phyloP scores from a whole-genome alignment of 495 filamentous ascomycete genomes.

The Rhypophila decipiens region DNA sequence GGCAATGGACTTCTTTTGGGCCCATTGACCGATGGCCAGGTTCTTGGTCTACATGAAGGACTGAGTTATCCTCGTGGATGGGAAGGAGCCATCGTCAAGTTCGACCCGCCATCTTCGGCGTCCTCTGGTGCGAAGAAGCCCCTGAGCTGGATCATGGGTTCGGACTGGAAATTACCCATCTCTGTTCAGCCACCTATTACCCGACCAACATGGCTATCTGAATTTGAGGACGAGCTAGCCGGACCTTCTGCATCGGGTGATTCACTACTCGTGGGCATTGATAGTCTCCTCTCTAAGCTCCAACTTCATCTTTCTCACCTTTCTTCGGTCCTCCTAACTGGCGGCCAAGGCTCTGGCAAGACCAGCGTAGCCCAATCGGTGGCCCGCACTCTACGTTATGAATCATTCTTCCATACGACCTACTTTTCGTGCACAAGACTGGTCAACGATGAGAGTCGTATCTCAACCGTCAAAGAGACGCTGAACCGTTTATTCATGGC shows the following conservation, averaged over 20 bases:
- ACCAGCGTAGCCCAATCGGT: constrained; percentile 59
- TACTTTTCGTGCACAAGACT: constrained; percentile 80
- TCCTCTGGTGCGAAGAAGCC: constrained; percentile 42
- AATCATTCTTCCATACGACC: constrained; percentile 65
- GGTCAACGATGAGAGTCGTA: constrained; percentile 78
- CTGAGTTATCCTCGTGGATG: constrained; percentile 41
- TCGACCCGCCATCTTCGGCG: constrained; percentile 51
- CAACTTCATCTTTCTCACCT: constrained; percentile 67
- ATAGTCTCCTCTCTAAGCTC: constrained; percentile 63
- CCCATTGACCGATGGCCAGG: constrained; percentile 80
- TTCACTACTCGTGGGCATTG: constrained; percentile 78
- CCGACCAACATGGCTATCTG: constrained; percentile 46
- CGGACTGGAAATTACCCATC: constrained; percentile 64
- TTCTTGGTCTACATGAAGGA: constrained; percentile 48
- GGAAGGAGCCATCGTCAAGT: constrained; percentile 71
- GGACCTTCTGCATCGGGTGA: constrained; percentile 39
- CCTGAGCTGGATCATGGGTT: constrained; percentile 68
- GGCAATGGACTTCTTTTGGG: constrained; percentile 67
- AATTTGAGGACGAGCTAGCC: constrained; percentile 45
- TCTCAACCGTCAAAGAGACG: constrained; percentile 85
- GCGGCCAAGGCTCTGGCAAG: constrained; percentile 86
- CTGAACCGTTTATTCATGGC: constrained; percentile 75
- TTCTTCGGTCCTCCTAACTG: constrained; percentile 83
- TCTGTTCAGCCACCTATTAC: constrained; percentile 66
- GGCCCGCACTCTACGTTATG: constrained; percentile 57